Conservation (phyloP, 306 rosid species). For the Rubus idaeus region DNA sequence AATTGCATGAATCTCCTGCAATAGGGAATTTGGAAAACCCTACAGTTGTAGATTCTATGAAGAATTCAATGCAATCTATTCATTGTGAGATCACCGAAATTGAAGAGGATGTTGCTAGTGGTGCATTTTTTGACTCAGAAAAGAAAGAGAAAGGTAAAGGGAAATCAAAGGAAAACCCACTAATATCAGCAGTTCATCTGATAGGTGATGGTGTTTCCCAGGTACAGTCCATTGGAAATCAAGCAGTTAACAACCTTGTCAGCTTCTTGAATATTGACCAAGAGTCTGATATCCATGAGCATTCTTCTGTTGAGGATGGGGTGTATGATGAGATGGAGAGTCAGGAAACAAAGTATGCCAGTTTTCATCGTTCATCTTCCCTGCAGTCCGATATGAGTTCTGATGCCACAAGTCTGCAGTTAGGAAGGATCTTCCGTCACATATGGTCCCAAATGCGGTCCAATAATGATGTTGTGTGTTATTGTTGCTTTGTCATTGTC, state of each 20-base stretch:
- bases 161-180: constrained; percentile 65
- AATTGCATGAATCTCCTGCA: constrained; percentile 48
- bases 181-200: constrained; percentile 85
- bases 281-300: constrained; percentile 55
- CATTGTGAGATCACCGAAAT: constrained; percentile 71
- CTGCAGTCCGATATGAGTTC: constrained; percentile 78
- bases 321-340: constrained; percentile 84
- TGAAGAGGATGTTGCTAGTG: constrained; percentile 43
- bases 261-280: constrained; percentile 75
- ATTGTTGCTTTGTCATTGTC: constrained; percentile 84
- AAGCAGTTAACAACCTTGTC: constrained; percentile 85
- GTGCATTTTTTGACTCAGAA: constrained; percentile 42
- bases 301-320: constrained; percentile 49
- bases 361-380: constrained; percentile 72
- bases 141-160: constrained; percentile 48
- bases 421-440: constrained; percentile 79
- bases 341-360: constrained; percentile 44
- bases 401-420: constrained; percentile 80
- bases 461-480: constrained; percentile 90
- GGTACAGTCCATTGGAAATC: constrained; percentile 94
- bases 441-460: constrained; percentile 95
- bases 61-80: constrained; percentile 44
- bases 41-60: constrained; percentile 45
- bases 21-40: constrained; percentile 46
- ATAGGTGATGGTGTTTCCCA: constrained; percentile 96